Percentiles rank a stretch among this genome's conserved stretches.
Evolutionary conservation across 441 rosid genomes (phyloP).

Genomic region (Kokia cookei): DNA sequence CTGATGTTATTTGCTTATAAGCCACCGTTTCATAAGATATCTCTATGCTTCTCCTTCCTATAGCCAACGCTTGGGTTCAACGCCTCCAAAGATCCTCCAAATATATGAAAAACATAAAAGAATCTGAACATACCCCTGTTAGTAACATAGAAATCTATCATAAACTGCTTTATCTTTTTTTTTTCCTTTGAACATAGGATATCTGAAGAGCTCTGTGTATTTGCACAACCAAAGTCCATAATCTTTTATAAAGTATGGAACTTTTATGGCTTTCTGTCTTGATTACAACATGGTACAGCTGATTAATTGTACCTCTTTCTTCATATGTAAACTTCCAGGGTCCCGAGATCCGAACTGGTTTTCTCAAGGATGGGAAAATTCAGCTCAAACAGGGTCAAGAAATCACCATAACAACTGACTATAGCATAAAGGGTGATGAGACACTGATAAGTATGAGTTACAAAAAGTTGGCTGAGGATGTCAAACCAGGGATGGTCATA

Average conservation of each 20-base stretch:
- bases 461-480: conserved; percentile 73
- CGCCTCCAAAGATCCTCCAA: no score
- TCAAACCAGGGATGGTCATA: conserved; percentile 77
- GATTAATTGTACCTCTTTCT: background rate
- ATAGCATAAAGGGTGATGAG: conserved; percentile 67
- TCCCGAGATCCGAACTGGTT: conserved; percentile 97
- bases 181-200: background rate
- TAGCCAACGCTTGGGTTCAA: no score
- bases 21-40: background rate
- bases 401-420: conserved; percentile 78
- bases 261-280: background rate
- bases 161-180: background rate
- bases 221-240: background rate
- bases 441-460: conserved; percentile 84
- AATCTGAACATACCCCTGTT: no score
- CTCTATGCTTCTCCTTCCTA: no score
- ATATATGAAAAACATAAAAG: no score
- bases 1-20: background rate
- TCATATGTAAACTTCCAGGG: conserved; percentile 44
- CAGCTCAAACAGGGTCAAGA: conserved; percentile 77
- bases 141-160: background rate
- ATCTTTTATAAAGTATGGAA: background rate
- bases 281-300: background rate
- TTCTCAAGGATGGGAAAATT: conserved; percentile 73
- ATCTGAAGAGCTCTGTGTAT: background rate